These are phyloP conservation scores for Haplosporangium gracile DNA, from an alignment of 192 early-diverging fungal genomes.

Conservation along the genomic window DNA sequence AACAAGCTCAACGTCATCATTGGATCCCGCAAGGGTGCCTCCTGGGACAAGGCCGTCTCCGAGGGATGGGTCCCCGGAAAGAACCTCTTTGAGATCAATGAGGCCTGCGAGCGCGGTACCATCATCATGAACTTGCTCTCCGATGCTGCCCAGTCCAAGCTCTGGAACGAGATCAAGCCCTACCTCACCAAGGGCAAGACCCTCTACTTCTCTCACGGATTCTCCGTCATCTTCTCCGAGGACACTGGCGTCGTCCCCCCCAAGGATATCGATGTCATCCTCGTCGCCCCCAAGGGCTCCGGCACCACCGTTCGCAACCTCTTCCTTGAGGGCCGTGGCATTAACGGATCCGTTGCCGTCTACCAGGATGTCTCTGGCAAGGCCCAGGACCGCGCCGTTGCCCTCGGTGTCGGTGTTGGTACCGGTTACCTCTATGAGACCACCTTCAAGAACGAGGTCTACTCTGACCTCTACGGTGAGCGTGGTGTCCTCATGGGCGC, in stretches of 20 bases:
- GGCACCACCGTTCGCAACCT: slow-evolving; percentile 96
- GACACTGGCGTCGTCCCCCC: slow-evolving; percentile 94
- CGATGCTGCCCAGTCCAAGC: slow-evolving; percentile 94
- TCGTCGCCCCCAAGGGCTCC: slow-evolving; percentile 96
- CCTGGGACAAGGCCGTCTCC: slow-evolving; percentile 91
- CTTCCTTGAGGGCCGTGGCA: slow-evolving; percentile 97
- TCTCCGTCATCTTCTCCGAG: slow-evolving; percentile 93
- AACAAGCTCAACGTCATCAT: slow-evolving; percentile 97
- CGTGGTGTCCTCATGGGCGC: slow-evolving; percentile 99
- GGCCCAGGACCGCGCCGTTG: slow-evolving; percentile 93
- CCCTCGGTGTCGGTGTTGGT: slow-evolving; percentile 94
- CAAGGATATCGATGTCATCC: slow-evolving; percentile 94
- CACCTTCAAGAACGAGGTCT: slow-evolving; percentile 97
- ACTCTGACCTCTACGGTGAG: slow-evolving; percentile 97
- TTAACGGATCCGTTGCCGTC: slow-evolving; percentile 97
- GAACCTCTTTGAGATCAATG: slow-evolving; percentile 93
- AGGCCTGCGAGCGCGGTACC: slow-evolving; percentile 91
- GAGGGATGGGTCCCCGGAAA: slow-evolving; percentile 98
- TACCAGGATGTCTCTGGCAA: slow-evolving; percentile 94
- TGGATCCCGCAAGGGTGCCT: slow-evolving; percentile 92
- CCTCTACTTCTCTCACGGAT: slow-evolving; percentile 98
- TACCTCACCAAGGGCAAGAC: slow-evolving; percentile 97
- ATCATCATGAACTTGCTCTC: slow-evolving; percentile 97
- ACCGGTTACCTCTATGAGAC: slow-evolving; percentile 99
- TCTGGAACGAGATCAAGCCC: slow-evolving; percentile 91